Evolutionary conservation across 1,284 basidiomycete genomes (phyloP), one percentile per base, ranked within the genome.

Genomic region (Mycosarcoma maydis): DNA sequence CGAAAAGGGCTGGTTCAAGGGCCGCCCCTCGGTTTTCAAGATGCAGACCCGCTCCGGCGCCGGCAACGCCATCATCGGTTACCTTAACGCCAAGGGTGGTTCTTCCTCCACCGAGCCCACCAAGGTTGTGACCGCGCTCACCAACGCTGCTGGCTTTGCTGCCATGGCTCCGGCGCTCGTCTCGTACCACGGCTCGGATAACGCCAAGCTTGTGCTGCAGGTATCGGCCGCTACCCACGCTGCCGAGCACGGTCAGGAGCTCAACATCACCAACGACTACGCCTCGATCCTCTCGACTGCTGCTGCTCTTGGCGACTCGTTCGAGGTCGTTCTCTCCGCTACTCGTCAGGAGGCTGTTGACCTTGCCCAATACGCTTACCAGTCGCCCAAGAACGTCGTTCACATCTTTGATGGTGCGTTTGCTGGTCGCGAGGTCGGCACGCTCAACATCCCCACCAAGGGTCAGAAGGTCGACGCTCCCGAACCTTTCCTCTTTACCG

Each of bases 11-110:
- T 68, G 59, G 66, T 64, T 58, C 51, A 51, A 58, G 17, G 69
- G 72, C 20, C 64, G 69, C 9, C 66, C 77, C 42, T 59, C 68
- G 44, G 80, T 81, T 48, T 75, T 75, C 55, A 55, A 70, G 55
- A 76, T 81, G 77, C 80, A 81, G 73, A 78, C 78, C 36, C 76
- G 79, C 26, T 52, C 93, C 4, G 96, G 95, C 34, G 98, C 80
- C 20, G 78, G 71, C 37, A 72, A 52, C 46, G 76, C 79, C 49
- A 74, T 81, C 53, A 64, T 73, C 11, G 80, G 80, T 47, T 81
- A 77, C 61, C 59, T 81, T 26, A 53, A 72, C 34, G 66, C 60
- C 49, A 68, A 67, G 44, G 56, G 49, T 10, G 66, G 67, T 22
- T 70, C 64, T n/a, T 58, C 58, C 24, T 61, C 70, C 40, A 58